Evolutionary conservation across 768 basidiomycete species (phyloP), one percentile per base, ranked within the genome.

Genomic region (Neoboletus brunneissimus): DNA sequence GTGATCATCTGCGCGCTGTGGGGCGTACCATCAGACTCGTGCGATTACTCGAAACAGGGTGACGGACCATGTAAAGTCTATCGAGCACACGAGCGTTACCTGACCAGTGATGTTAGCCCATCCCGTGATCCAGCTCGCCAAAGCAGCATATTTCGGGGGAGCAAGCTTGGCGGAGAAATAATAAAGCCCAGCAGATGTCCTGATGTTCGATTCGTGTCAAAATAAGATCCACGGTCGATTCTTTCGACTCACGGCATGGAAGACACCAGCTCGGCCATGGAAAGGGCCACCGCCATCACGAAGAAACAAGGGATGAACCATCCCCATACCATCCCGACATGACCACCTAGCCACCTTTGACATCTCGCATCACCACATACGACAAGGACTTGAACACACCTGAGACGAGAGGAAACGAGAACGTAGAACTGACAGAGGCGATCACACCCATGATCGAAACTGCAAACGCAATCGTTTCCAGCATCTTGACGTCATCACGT

Each of bases 151-250:
- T 62, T 79, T 76, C 7, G 78, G 77, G 1, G 86, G 85, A 3
- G 88, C 88, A 43, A 90, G 69, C 65, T 86, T 89, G 0, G 88
- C 85, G 2, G 88, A 86, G 69, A 89, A 89, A 68, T 89, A 90
- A 67, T 89, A 89, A 18, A 90, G 74, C 0, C 88, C 88, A 8
- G 88, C 88, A 59, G 88, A 89, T 23, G 88, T 90, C 51, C 88
- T 89, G 20, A 37, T 20, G 25, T 48, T 47, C 42, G 37, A 48
- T 10, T 42, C 31, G 25, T 53, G 46, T 47, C 45, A 23, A 23
- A 31, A n/a, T 38, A 34, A 12, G 31, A 56, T 29, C 3, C 15
- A 46, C 9, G 42, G 0, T 12, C 13, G 48, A 12, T 29, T 11
- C 25, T 43, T 44, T 22, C 9, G 41, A 78, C 84, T 68, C 69